These are phyloP conservation scores for Paracamarosporium sp. DNA, from an alignment of 2,329 filamentous ascomycete genomes.

Conservation along the genomic window DNA sequence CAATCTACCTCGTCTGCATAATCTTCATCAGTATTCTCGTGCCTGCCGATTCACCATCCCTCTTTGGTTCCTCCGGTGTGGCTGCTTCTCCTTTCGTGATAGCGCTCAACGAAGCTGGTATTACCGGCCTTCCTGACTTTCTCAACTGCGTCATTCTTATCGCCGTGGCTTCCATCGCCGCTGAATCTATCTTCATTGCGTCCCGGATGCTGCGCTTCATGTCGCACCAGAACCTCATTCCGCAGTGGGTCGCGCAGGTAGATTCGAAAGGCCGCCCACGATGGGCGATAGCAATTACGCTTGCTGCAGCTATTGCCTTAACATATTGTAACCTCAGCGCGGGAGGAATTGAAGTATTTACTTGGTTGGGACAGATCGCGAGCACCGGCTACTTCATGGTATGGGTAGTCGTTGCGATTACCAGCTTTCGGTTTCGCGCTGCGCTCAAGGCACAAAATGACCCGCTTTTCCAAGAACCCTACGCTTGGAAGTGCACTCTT, in stretches of 20 bases:
- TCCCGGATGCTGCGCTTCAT: slow-evolving; percentile 42
- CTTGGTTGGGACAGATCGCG: slow-evolving; percentile 37
- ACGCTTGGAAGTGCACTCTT: slow-evolving; percentile 34
- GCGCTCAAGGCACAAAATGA: slow-evolving; percentile 34
- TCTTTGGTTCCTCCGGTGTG: slow-evolving; percentile 30
- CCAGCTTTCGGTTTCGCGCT: slow-evolving; percentile 38
- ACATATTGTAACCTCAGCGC: slow-evolving; percentile 41
- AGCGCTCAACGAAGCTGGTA: slow-evolving; percentile 64
- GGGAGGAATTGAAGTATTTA: slow-evolving; percentile 27
- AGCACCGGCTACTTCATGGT: slow-evolving; percentile 42
- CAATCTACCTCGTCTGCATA: slow-evolving; percentile 44
- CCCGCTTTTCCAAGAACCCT: slow-evolving; percentile 30
- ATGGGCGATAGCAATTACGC: slow-evolving; percentile 35
- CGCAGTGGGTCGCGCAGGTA: slow-evolving; percentile 31
- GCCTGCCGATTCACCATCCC: slow-evolving; percentile 28
- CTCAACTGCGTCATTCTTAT: slow-evolving; percentile 43
- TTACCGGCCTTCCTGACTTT: slow-evolving; percentile 47
- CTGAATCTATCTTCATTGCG: slow-evolving; percentile 41
- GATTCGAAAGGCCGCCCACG: slow-evolving; percentile 39
- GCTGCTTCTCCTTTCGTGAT: slow-evolving; percentile 67
- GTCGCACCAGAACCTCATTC: slow-evolving; percentile 31
- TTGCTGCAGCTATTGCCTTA: slow-evolving; percentile 26
- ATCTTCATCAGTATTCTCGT: slow-evolving; percentile 46
- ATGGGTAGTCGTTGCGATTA: slow-evolving; percentile 45
- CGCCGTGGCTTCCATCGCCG: slow-evolving; percentile 38